Conservation (phyloP, 352 stramenopile species). For the Phytophthora gonapodyides region DNA sequence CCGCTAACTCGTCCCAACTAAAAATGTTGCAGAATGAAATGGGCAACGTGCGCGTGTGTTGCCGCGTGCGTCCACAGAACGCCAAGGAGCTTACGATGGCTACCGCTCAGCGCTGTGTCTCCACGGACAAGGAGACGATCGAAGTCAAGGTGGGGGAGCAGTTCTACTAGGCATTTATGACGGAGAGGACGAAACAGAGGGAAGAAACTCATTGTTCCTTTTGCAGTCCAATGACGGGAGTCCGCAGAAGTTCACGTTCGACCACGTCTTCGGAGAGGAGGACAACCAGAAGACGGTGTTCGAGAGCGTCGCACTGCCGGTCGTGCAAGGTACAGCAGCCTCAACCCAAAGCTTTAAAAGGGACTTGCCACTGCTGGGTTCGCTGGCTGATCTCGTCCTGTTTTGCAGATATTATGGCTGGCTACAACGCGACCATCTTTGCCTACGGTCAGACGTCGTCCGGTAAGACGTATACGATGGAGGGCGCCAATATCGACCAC, state of each 20-base stretch:
- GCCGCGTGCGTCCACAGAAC: constrained; percentile 83
- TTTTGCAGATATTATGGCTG: constrained; percentile 84
- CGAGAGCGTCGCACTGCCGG: constrained; percentile 82
- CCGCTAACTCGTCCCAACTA: constrained; percentile 7
- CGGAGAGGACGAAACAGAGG: background rate
- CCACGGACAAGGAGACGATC: constrained; percentile 52
- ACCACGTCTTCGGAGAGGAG: constrained; percentile 88
- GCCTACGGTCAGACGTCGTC: constrained; percentile 92
- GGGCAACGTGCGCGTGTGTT: constrained; percentile 83
- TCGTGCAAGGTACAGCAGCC: constrained; percentile 79
- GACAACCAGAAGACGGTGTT: constrained; percentile 89
- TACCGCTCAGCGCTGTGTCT: constrained; percentile 58
- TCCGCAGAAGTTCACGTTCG: constrained; percentile 88
- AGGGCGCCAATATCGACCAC: constrained; percentile 80
- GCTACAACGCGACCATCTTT: constrained; percentile 95
- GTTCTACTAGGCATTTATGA: background rate
- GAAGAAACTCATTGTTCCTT: constrained; percentile 2
- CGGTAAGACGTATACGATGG: constrained; percentile 53
- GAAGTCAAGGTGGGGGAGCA: constrained; percentile 61
- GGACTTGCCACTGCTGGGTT: background rate
- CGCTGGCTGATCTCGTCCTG: constrained; percentile 20
- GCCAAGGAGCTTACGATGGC: constrained; percentile 74
- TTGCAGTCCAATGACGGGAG: constrained; percentile 55
- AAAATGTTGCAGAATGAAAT: constrained; percentile 37
- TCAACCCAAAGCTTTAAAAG: background rate